A percentile compares a stretch with the other conserved stretches of the same genome.
Evolutionary conservation across 1,139 yeast genomes (phyloP).

Genomic region (Kurtzmaniella quercitrusa): DNA sequence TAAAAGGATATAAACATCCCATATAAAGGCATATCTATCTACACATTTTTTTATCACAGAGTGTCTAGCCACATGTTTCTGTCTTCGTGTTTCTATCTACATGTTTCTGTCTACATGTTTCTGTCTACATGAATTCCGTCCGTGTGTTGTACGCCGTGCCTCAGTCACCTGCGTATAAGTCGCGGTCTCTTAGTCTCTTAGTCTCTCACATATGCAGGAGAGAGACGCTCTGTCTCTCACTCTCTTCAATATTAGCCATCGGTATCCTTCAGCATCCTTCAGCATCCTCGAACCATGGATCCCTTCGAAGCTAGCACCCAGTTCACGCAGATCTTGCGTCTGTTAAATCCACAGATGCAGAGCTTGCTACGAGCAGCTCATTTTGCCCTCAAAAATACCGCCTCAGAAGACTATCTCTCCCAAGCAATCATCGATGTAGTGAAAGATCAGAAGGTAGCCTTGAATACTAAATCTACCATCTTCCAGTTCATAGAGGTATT

Average conservation of each 20-base stretch:
- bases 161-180: too few relatives aligned
- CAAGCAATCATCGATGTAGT: conserved; percentile 68
- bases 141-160: too few relatives aligned
- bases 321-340: conserved; percentile 56
- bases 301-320: conserved; percentile 75
- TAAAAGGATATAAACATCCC: too few relatives aligned
- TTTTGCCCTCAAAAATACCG: conserved; percentile 56
- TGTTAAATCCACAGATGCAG: conserved; percentile 60
- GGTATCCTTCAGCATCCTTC: background rate
- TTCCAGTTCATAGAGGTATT: conserved; percentile 67
- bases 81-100: too few relatives aligned
- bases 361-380: conserved; percentile 53
- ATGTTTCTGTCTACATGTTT: too few relatives aligned
- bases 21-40: too few relatives aligned
- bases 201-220: too few relatives aligned
- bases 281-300: conserved; percentile 46
- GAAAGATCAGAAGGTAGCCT: conserved; percentile 40
- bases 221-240: background rate
- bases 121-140: too few relatives aligned
- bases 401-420: conserved; percentile 67
- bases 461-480: conserved; percentile 62
- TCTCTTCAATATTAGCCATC: too few relatives aligned
- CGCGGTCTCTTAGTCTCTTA: too few relatives aligned
- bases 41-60: too few relatives aligned
- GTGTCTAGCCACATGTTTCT: too few relatives aligned